Conservation (phyloP, 176 grass and related monocot species). For the Aegilops longissima region DNA sequence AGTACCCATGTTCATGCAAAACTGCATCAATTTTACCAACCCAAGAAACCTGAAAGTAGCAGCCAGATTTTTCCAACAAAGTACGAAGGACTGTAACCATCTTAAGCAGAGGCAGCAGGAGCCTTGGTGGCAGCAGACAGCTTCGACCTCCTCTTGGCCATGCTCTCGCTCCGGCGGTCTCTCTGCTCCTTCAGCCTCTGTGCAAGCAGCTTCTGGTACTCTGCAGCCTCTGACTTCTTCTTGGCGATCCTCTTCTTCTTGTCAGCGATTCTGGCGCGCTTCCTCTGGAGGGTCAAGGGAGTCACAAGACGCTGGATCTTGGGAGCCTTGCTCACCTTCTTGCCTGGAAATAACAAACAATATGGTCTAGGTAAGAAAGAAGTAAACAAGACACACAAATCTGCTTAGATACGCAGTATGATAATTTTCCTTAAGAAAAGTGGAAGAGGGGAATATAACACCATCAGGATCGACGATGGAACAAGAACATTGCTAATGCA, state of each 20-base stretch:
- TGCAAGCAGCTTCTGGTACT: slow-evolving; percentile 92
- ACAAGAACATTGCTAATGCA: background rate
- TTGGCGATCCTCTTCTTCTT: slow-evolving; percentile 91
- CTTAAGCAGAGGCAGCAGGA: slow-evolving; percentile 38
- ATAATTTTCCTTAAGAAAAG: background rate
- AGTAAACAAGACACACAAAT: background rate
- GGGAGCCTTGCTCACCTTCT: slow-evolving; percentile 90
- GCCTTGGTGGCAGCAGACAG: slow-evolving; percentile 57
- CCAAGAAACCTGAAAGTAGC: background rate
- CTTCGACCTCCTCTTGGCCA: slow-evolving; percentile 92
- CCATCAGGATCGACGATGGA: background rate
- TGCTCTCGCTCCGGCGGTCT: slow-evolving; percentile 68
- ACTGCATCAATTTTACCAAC: background rate
- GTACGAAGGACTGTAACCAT: background rate
- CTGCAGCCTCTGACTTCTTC: slow-evolving; percentile 75
- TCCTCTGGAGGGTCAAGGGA: slow-evolving; percentile 71
- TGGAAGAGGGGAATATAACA: background rate
- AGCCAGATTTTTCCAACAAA: background rate
- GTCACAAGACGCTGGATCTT: slow-evolving; percentile 95
- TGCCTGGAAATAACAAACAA: slow-evolving; percentile 39
- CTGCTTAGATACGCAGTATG: background rate
- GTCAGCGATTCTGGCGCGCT: slow-evolving; percentile 63
- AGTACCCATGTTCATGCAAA: background rate
- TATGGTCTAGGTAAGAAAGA: background rate
- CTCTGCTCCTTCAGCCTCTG: slow-evolving; percentile 91